Evolutionary conservation across 2,329 filamentous ascomycete species (phyloP).

Genomic region (Colletotrichum euphorbiae): DNA sequence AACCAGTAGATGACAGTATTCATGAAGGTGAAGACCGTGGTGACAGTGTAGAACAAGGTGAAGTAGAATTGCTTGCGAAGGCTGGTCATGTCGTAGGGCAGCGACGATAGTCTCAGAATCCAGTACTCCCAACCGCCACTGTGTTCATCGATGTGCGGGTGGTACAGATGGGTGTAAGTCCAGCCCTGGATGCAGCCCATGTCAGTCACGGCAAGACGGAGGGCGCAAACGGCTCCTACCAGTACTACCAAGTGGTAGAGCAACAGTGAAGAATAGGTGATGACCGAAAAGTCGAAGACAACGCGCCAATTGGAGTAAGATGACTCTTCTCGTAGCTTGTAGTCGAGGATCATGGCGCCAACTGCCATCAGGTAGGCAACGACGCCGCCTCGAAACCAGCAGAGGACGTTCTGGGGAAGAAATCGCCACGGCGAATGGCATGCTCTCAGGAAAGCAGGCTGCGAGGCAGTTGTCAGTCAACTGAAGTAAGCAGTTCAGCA

Average conservation of each 20-base stretch:
- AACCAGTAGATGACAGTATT: conserved; percentile 65
- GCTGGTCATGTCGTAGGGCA: conserved; percentile 55
- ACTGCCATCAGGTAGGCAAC: conserved; percentile 57
- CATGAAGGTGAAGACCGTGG: conserved; percentile 60
- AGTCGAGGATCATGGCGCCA: conserved; percentile 56
- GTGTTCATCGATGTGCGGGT: conserved; percentile 54
- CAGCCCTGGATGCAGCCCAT: conserved; percentile 53
- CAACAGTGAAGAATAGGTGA: conserved; percentile 57
- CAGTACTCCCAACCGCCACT: conserved; percentile 51
- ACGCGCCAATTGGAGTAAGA: conserved; percentile 55
- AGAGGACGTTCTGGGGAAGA: conserved; percentile 59
- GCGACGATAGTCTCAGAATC: conserved; percentile 56
- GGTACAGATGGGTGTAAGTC: conserved; percentile 65
- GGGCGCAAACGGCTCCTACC: conserved; percentile 50
- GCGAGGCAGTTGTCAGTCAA: conserved; percentile 32
- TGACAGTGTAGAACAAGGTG: conserved; percentile 61
- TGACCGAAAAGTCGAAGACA: conserved; percentile 62
- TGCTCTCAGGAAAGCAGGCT: conserved; percentile 64
- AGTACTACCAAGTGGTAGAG: conserved; percentile 60
- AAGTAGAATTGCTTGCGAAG: conserved; percentile 60
- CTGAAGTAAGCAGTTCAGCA: neutral
- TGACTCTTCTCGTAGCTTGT: conserved; percentile 57
- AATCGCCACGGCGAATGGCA: conserved; percentile 63
- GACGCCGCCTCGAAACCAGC: conserved; percentile 56
- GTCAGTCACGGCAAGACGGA: neutral